These are phyloP conservation scores for Craterostigma plantagineum DNA, from an alignment of 257 asterid genomes.

Conservation along the genomic window DNA sequence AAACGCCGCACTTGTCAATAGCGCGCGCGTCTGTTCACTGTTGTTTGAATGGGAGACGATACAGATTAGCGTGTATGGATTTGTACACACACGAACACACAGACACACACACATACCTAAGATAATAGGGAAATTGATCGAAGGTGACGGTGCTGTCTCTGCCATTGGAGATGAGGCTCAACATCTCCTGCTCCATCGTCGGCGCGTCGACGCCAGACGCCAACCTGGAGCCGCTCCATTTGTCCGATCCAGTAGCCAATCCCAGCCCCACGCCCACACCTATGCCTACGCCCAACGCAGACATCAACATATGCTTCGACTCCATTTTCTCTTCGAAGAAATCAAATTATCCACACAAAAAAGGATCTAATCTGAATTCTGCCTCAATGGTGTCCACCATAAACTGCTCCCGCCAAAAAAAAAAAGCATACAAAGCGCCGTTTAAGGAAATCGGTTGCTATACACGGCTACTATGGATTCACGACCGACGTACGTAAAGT, in stretches of 20 bases:
- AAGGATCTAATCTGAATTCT: not conserved
- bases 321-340: constrained; percentile 35
- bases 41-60: not conserved
- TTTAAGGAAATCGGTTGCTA: too few species aligned
- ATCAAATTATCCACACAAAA: not conserved
- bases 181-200: constrained; percentile 57
- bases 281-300: constrained; percentile 74
- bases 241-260: constrained; percentile 62
- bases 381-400: too few species aligned
- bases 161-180: constrained; percentile 38
- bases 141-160: constrained; percentile 45
- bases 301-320: constrained; percentile 51
- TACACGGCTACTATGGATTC: too few species aligned
- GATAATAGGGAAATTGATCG: constrained; percentile 60
- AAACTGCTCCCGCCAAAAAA: too few species aligned
- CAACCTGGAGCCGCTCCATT: constrained; percentile 24
- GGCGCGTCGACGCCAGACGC: constrained; percentile 17
- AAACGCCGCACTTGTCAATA: constrained; percentile 73
- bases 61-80: constrained; percentile 1
- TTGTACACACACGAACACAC: not conserved
- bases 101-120: constrained; percentile 25
- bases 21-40: constrained; percentile 70
- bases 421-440: too few species aligned
- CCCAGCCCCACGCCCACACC: constrained; percentile 78
- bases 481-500: too few species aligned